Conservation (phyloP, 768 basidiomycete species). For the Leccinum aurantiacum region DNA sequence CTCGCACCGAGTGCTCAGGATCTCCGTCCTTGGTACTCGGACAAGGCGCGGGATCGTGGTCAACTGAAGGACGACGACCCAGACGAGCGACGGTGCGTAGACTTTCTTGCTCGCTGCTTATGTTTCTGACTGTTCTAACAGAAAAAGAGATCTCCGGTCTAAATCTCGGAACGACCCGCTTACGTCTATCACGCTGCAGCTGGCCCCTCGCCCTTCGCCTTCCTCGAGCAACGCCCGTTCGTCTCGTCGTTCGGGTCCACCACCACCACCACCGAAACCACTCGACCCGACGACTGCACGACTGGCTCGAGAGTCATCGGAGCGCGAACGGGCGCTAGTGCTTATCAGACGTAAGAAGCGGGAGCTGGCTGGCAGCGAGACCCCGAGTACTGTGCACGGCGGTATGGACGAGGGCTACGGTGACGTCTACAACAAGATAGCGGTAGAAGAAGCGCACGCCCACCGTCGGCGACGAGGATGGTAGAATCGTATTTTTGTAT, state of each 20-base stretch:
- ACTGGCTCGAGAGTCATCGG: conserved; percentile 68
- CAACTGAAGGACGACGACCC: too few species aligned
- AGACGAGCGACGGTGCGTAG: too few species aligned
- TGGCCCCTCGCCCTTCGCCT: conserved; percentile 41
- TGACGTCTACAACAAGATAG: conserved; percentile 68
- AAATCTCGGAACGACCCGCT: conserved; percentile 72
- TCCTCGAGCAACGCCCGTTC: conserved; percentile 15
- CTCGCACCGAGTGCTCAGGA: too few species aligned
- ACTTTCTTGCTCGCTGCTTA: too few species aligned
- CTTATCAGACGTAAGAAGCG: conserved; percentile 66
- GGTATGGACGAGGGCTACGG: conserved; percentile 51
- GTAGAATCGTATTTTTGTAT: conserved; percentile 25
- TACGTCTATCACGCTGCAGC: conserved; percentile 67
- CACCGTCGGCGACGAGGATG: conserved; percentile 31
- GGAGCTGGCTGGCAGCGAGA: conserved; percentile 62
- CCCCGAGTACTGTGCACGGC: conserved; percentile 67
- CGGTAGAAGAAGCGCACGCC: conserved; percentile 68
- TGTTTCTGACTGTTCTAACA: conserved; percentile 26
- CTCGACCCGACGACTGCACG: conserved; percentile 54
- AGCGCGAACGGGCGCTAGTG: conserved; percentile 72
- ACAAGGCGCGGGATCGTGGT: too few species aligned
- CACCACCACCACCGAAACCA: conserved; percentile 24
- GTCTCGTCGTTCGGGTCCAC: conserved; percentile 9
- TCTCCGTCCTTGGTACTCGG: too few species aligned
- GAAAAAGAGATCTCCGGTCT: conserved; percentile 60